phyloP scores from a whole-genome alignment of 495 filamentous ascomycete species.

The Penicillium antarcticum region DNA sequence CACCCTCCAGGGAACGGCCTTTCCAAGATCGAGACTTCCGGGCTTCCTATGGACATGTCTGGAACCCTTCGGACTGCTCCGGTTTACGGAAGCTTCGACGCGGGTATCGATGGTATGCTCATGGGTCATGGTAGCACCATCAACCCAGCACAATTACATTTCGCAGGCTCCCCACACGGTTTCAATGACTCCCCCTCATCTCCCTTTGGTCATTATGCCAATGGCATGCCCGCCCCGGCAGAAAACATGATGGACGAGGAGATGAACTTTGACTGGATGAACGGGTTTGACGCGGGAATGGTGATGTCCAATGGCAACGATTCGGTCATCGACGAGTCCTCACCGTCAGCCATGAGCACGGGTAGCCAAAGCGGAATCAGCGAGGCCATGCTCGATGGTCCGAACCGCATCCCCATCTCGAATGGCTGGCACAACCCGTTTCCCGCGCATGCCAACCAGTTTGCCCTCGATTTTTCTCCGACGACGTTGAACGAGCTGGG shows the following conservation, averaged over 20 bases:
- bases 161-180: conserved; percentile 75
- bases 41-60: conserved; percentile 59
- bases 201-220: conserved; percentile 65
- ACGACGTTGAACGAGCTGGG: conserved; percentile 41
- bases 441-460: conserved; percentile 58
- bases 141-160: conserved; percentile 94
- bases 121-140: conserved; percentile 78
- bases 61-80: conserved; percentile 77
- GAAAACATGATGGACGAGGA: conserved; percentile 67
- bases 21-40: conserved; percentile 79
- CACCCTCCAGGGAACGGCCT: conserved; percentile 57
- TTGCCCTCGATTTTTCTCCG: conserved; percentile 56
- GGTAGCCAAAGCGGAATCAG: conserved; percentile 89
- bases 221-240: conserved; percentile 49
- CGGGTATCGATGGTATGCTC: conserved; percentile 72
- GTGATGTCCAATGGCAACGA: conserved; percentile 67
- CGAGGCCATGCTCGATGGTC: conserved; percentile 86
- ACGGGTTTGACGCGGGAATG: conserved; percentile 74
- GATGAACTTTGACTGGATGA: conserved; percentile 79
- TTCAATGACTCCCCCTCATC: conserved; percentile 66
- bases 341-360: conserved; percentile 90
- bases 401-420: conserved; percentile 55
- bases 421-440: conserved; percentile 65
- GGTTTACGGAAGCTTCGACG: conserved; percentile 62
- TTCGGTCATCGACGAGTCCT: conserved; percentile 84